Conservation (phyloP, 2,329 filamentous ascomycete species). For the Aspergillus ochraceoroseus region DNA sequence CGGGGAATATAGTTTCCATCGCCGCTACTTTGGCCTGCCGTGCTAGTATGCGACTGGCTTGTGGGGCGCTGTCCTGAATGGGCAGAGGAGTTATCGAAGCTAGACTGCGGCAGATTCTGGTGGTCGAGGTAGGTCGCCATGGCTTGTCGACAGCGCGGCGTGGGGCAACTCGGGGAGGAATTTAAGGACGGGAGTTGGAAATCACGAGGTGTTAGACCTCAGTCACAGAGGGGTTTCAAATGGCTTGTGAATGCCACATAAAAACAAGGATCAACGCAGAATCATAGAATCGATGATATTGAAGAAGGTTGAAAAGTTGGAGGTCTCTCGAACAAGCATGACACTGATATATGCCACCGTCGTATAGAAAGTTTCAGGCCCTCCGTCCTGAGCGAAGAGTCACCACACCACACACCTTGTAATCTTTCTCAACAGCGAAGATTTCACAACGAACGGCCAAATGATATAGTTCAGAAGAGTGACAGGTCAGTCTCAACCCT, state of each 20-base stretch:
- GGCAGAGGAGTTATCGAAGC: slow-evolving; percentile 29
- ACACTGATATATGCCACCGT: no score
- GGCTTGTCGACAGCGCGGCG: slow-evolving; percentile 12
- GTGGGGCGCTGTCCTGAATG: slow-evolving; percentile 17
- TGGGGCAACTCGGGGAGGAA: slow-evolving; percentile 6
- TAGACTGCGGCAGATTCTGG: slow-evolving; percentile 28
- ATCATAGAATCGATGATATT: not conserved
- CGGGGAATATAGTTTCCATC: slow-evolving; percentile 61
- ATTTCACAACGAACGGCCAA: no score
- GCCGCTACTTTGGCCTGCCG: slow-evolving; percentile 41
- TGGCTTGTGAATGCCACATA: slow-evolving; percentile 5
- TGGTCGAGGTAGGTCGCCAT: slow-evolving; percentile 55
- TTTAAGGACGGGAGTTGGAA: slow-evolving; percentile 5
- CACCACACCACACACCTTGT: no score
- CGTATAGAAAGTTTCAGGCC: no score
- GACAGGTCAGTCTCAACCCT: no score
- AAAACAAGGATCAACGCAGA: not conserved
- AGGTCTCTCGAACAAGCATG: slow-evolving; percentile 3
- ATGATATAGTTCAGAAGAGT: no score
- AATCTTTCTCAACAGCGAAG: no score
- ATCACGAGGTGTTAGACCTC: slow-evolving; percentile 14
- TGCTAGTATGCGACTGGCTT: slow-evolving; percentile 22
- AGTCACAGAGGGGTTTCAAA: slow-evolving; percentile 5
- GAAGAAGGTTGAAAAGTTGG: not conserved
- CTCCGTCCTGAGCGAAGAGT: no score